Evolutionary conservation across 2,329 filamentous ascomycete species (phyloP).

Genomic region (Colletotrichum acutatum): DNA sequence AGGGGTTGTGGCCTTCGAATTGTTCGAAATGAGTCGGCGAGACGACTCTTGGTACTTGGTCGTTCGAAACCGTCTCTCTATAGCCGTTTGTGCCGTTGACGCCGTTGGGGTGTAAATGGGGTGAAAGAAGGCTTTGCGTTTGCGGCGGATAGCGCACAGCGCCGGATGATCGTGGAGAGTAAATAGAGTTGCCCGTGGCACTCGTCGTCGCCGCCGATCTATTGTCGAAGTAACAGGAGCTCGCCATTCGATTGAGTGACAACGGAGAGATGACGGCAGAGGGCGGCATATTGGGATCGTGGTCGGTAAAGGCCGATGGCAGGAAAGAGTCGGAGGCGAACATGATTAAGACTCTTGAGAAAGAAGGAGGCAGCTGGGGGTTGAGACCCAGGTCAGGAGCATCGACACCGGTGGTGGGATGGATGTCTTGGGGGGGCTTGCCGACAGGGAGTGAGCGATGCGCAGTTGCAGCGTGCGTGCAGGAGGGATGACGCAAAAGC

Average conservation of each 20-base stretch:
- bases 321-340: conserved; percentile 55
- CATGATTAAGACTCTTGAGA: conserved; percentile 49
- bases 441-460: conserved; percentile 15
- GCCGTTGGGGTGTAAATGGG: conserved; percentile 32
- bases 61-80: conserved; percentile 6
- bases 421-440: conserved; percentile 20
- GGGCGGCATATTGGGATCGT: conserved; percentile 43
- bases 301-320: conserved; percentile 51
- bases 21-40: conserved; percentile 31
- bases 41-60: conserved; percentile 31
- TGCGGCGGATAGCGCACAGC: conserved; percentile 37
- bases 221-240: conserved; percentile 51
- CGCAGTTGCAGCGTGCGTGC: conserved; percentile 5
- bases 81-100: conserved; percentile 6
- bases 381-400: conserved; percentile 10
- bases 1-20: conserved; percentile 3
- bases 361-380: conserved; percentile 8
- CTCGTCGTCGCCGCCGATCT: conserved; percentile 34
- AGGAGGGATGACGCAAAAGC: conserved; percentile 31
- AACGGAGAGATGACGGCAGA: conserved; percentile 53
- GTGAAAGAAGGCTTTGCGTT: conserved; percentile 40
- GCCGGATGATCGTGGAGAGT: conserved; percentile 39
- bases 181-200: conserved; percentile 37
- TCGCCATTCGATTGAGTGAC: conserved; percentile 44
- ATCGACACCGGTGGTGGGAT: conserved; percentile 19